phyloP scores from a whole-genome alignment of 768 basidiomycete genomes.

The Xerocomellus amylosporus region DNA sequence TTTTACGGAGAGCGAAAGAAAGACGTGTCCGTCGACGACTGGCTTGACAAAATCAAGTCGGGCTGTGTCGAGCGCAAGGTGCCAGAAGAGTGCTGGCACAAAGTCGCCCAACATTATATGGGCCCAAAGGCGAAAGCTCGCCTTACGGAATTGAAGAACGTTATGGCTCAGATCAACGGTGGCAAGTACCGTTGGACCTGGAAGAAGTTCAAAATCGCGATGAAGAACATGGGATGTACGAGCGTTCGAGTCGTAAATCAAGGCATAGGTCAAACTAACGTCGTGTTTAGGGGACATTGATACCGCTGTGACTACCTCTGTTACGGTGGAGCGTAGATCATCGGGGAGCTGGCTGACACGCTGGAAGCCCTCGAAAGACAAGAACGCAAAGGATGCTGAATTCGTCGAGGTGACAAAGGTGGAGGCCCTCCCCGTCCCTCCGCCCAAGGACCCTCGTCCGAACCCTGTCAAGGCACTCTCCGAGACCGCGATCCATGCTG shows the following conservation, averaged over 20 bases:
- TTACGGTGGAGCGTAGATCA: conserved; percentile 52
- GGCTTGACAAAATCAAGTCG: conserved; percentile 67
- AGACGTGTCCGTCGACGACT: conserved; percentile 66
- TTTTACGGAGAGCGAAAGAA: conserved; percentile 70
- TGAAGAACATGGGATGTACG: conserved; percentile 81
- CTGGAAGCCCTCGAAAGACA: conserved; percentile 43
- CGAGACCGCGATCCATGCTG: conserved; percentile 30
- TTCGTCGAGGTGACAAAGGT: conserved; percentile 31
- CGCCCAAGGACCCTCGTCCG: conserved; percentile 33
- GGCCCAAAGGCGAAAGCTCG: conserved; percentile 64
- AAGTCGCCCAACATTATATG: conserved; percentile 75
- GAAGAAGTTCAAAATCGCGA: conserved; percentile 78
- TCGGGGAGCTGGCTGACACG: conserved; percentile 50
- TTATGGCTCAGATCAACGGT: conserved; percentile 71
- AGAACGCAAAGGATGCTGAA: conserved; percentile 31
- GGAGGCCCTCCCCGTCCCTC: conserved; percentile 21
- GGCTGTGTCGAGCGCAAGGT: conserved; percentile 71
- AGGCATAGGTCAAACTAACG: conserved; percentile 1
- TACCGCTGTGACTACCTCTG: conserved; percentile 51
- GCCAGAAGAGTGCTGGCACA: conserved; percentile 81
- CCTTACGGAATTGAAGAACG: conserved; percentile 66
- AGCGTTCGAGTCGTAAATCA: neutral
- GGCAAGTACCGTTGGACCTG: conserved; percentile 80
- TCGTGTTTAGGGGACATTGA: conserved; percentile 63
- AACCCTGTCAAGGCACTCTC: conserved; percentile 35